Evolutionary conservation across 139 green algal genomes (phyloP).

Genomic region (Micractinium sp.): DNA sequence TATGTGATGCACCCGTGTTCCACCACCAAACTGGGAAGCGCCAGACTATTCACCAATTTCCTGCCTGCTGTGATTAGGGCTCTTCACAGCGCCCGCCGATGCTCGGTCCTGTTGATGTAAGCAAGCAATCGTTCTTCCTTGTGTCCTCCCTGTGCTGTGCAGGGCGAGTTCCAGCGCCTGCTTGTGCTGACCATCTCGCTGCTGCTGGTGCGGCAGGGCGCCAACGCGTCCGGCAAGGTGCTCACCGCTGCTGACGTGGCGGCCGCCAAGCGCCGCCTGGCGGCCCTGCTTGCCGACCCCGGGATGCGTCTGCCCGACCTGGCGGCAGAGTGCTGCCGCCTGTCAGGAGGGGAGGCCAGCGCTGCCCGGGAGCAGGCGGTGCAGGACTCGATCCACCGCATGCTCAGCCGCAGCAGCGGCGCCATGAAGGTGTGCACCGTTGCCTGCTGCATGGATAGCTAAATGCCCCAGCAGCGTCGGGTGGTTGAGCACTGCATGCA

Average conservation of each 20-base stretch:
- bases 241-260: slow-evolving; percentile 5
- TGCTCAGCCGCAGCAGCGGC: not conserved
- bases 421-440: slow-evolving; percentile 22
- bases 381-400: slow-evolving; percentile 11
- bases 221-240: slow-evolving; percentile 7
- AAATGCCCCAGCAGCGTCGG: too few species aligned
- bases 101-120: not conserved
- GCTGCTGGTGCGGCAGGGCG: slow-evolving; percentile 64
- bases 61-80: not conserved
- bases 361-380: not conserved
- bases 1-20: not conserved
- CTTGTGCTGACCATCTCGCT: slow-evolving; percentile 71
- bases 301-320: slow-evolving; percentile 67
- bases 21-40: not conserved
- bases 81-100: too few species aligned
- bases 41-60: not conserved
- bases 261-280: slow-evolving; percentile 56
- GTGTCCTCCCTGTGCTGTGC: not conserved
- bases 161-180: slow-evolving; percentile 77
- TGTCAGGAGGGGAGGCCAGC: slow-evolving; percentile 11
- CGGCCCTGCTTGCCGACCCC: slow-evolving; percentile 68
- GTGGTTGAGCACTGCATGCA: not conserved
- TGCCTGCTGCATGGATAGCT: too few species aligned
- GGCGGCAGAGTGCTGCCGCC: slow-evolving; percentile 54
- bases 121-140: too few species aligned